Conservation (phyloP, 2,329 filamentous ascomycete species). For the Sarocladiaceae sp. region DNA sequence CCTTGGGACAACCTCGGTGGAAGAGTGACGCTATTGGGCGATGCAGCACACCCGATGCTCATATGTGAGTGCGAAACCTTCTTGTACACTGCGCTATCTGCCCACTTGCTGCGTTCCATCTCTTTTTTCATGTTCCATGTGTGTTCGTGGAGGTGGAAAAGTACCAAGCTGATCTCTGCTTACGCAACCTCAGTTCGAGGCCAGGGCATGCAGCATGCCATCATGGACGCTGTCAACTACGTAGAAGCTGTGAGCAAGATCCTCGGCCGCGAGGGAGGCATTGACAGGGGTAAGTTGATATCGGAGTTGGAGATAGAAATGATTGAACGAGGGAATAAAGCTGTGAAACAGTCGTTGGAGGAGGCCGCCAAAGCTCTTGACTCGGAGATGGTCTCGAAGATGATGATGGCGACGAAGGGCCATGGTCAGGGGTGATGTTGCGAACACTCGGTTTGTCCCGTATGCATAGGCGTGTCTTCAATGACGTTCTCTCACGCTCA, state of each 20-base stretch:
- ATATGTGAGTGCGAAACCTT: too few species aligned
- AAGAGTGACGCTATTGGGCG: slow-evolving; percentile 32
- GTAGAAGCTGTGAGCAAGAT: slow-evolving; percentile 16
- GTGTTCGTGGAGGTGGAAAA: too few species aligned
- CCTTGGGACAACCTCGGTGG: slow-evolving; percentile 26
- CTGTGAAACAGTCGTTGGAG: neutral
- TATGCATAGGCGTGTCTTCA: too few species aligned
- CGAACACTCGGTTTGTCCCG: too few species aligned
- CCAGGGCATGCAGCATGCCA: slow-evolving; percentile 40
- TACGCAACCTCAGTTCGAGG: too few species aligned
- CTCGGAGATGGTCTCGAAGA: neutral
- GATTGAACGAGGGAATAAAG: neutral
- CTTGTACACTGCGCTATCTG: too few species aligned
- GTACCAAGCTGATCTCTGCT: too few species aligned
- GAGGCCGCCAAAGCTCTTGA: neutral
- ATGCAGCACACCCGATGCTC: slow-evolving; percentile 41
- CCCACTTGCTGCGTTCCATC: too few species aligned
- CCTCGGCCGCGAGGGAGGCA: neutral
- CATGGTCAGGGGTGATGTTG: neutral
- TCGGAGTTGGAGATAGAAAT: neutral
- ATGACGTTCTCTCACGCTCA: too few species aligned
- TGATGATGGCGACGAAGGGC: neutral
- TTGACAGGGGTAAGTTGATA: neutral
- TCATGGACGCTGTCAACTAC: slow-evolving; percentile 34
- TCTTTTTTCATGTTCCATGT: too few species aligned